Evolutionary conservation across 2,329 filamentous ascomycete genomes (phyloP).

Genomic region (Ophiostoma novo-ulmi): DNA sequence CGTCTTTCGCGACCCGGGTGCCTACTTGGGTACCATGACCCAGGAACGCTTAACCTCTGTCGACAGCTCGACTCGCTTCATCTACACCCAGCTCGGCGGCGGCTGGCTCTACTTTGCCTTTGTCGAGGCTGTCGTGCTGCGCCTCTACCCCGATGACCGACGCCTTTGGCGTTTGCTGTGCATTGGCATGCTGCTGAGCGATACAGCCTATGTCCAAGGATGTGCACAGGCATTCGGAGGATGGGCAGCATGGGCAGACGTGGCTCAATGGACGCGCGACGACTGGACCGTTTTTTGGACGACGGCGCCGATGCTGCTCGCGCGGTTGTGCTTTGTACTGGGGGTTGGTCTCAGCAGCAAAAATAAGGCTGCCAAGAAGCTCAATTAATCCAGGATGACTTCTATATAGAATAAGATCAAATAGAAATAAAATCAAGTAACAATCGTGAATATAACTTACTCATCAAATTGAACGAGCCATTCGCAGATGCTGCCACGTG

Average conservation of each 20-base stretch:
- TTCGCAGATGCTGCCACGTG: not conserved
- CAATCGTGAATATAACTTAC: not conserved
- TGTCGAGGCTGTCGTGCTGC: slow-evolving; percentile 36
- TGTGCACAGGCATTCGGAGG: slow-evolving; percentile 36
- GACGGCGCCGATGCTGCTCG: slow-evolving; percentile 32
- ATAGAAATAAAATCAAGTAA: not conserved
- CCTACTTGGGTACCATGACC: slow-evolving; percentile 34
- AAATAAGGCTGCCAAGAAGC: not conserved
- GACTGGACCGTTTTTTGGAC: slow-evolving; percentile 32
- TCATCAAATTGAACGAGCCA: not conserved
- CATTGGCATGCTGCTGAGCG: slow-evolving; percentile 37
- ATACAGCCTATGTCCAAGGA: slow-evolving; percentile 32
- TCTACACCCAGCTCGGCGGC: slow-evolving; percentile 34
- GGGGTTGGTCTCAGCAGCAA: slow-evolving; percentile 29
- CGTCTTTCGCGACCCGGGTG: slow-evolving; percentile 31
- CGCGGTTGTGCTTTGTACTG: slow-evolving; percentile 33
- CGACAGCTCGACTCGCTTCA: slow-evolving; percentile 28
- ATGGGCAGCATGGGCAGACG: slow-evolving; percentile 30
- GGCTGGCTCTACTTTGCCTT: slow-evolving; percentile 38
- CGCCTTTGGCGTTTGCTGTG: slow-evolving; percentile 36
- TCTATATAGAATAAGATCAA: not conserved
- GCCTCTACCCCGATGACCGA: slow-evolving; percentile 32
- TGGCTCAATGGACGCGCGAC: slow-evolving; percentile 32
- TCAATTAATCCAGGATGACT: not conserved
- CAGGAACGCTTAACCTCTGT: slow-evolving; percentile 26